A percentile compares a stretch with the other conserved stretches of the same genome.
Evolutionary conservation across 805 yeast species (phyloP).

Genomic region (Barnettozyma siamensis): DNA sequence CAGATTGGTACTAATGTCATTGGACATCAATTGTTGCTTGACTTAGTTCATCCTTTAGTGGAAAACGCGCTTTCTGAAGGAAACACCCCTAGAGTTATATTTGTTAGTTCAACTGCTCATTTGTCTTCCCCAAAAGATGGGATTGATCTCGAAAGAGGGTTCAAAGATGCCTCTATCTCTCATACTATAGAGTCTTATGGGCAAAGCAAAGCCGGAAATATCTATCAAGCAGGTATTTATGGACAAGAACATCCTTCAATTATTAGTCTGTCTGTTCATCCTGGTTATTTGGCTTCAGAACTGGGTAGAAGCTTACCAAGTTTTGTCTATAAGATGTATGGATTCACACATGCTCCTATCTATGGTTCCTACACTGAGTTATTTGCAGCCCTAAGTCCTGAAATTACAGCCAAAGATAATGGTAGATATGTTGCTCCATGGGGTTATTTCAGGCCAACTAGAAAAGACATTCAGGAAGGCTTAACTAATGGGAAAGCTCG

Average conservation of each 20-base stretch:
- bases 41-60: slow-evolving; percentile 32
- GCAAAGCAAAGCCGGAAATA: slow-evolving; percentile 38
- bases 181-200: slow-evolving; percentile 23
- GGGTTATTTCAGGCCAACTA: slow-evolving; percentile 33
- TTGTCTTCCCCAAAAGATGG: slow-evolving; percentile 27
- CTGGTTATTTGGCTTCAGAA: slow-evolving; percentile 35
- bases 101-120: slow-evolving; percentile 39
- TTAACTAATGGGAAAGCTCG: slow-evolving; percentile 28
- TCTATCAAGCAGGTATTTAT: slow-evolving; percentile 34
- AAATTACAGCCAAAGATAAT: slow-evolving; percentile 27
- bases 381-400: slow-evolving; percentile 37
- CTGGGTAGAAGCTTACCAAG: slow-evolving; percentile 24
- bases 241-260: slow-evolving; percentile 27
- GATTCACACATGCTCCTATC: neutral
- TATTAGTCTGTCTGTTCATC: slow-evolving; percentile 33
- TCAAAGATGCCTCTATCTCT: slow-evolving; percentile 15
- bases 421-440: slow-evolving; percentile 37
- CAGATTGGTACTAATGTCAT: slow-evolving; percentile 43
- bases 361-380: slow-evolving; percentile 42
- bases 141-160: slow-evolving; percentile 29
- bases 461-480: slow-evolving; percentile 32
- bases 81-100: slow-evolving; percentile 35
- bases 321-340: neutral
- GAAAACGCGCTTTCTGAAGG: slow-evolving; percentile 11
- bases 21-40: slow-evolving; percentile 40